phyloP scores from a whole-genome alignment of 2,329 filamentous ascomycete species.

The Phialophora chinensis region DNA sequence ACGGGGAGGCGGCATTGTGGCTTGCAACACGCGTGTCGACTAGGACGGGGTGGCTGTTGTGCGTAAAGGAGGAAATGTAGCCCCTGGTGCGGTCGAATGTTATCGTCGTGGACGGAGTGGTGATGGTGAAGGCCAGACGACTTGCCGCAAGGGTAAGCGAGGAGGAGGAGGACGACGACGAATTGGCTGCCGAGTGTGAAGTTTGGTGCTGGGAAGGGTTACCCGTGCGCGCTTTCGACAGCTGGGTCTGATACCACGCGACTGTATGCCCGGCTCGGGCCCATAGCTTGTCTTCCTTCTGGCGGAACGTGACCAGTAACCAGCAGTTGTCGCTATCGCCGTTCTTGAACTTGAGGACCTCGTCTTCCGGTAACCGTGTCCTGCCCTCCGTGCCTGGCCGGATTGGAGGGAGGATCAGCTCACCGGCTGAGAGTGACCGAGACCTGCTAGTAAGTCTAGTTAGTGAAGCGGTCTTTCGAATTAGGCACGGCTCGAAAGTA shows the following conservation, averaged over 20 bases:
- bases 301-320: constrained; percentile 30
- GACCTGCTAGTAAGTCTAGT: constrained; percentile 10
- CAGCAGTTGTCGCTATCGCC: constrained; percentile 17
- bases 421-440: constrained; percentile 17
- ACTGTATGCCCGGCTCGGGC: constrained; percentile 34
- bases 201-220: neutral
- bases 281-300: constrained; percentile 28
- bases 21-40: constrained; percentile 3
- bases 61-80: constrained; percentile 20
- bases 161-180: neutral
- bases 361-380: constrained; percentile 29
- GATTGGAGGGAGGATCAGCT: constrained; percentile 17
- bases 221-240: neutral
- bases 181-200: neutral
- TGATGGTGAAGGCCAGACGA: constrained; percentile 19
- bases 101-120: constrained; percentile 16
- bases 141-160: constrained; percentile 49
- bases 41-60: constrained; percentile 16
- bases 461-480: neutral
- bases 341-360: constrained; percentile 10
- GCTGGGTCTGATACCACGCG: constrained; percentile 30
- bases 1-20: constrained; percentile 7
- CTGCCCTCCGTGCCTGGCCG: constrained; percentile 42
- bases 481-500: neutral
- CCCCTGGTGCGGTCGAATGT: constrained; percentile 27